Base-by-base conservation (phyloP, 352 stramenopile genomes). In the Plasmopara muralis region DNA sequence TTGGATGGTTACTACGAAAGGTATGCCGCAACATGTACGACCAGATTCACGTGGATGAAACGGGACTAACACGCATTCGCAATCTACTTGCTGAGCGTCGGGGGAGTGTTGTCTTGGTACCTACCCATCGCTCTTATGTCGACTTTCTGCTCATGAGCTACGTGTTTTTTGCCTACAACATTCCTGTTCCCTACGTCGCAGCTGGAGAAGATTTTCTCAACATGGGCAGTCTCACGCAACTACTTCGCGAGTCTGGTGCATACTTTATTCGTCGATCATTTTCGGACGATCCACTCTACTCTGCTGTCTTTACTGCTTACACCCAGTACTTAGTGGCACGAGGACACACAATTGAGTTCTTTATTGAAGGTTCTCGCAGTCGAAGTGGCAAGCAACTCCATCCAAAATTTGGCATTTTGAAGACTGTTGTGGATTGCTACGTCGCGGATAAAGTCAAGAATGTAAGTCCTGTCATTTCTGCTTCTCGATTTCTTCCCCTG, bases 91-190 rank as follows among this genome's bases (percentile, higher is more conserved):
- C 74, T 25, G 61, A 60, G 2, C 55, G 64, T 16, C 53, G 79
- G 34, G 73, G 72, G 14, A 88, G 72, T 50, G 66, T 93, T 37
- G 79, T 95, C 37, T 66, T 95, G 43, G 77, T 93, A n/a, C 83
- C 83, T 38, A 92, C 83, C 13, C 83, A 93, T 45, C 83, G 83
- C 29, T 90, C 78, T 34, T 93, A 93, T 49, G 70, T 91, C 9
- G 83, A 93, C 51, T 93, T 93, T 33, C 53, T 93, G 48, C 74
- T 91, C 45, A 78, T 93, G 68, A 89, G 79, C 57, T 93, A 91
- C 57, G 60, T 93, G 13, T 93, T 89, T 62, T 93, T 93, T 55
- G 83, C 81, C 18, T 93, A 91, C 65, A 93, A 93, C 46, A 84
- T 93, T 18, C 83, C 83, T 0, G 77, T 93, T 44, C 83, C 83